Evolutionary conservation across 345 rosid species (phyloP).

Genomic region (Theobroma cacao): DNA sequence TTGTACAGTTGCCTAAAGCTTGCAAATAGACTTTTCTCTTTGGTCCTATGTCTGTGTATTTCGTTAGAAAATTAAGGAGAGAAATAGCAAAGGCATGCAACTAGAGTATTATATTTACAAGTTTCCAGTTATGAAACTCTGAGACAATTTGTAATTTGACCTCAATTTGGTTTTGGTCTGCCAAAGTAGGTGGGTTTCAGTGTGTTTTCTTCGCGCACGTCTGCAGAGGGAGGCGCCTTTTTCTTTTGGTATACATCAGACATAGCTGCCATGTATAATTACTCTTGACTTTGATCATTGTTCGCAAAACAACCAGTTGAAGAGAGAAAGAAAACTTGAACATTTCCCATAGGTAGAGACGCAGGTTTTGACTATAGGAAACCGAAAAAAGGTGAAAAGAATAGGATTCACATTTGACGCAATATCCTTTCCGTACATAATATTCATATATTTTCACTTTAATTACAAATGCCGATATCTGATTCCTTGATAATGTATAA

Average conservation of each 20-base stretch:
- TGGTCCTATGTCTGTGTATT: background rate
- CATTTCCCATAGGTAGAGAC: background rate
- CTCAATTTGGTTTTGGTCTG: background rate
- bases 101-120: background rate
- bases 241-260: background rate
- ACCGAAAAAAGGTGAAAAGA: too few species aligned
- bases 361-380: background rate
- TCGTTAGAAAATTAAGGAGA: background rate
- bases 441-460: too few species aligned
- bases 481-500: too few species aligned
- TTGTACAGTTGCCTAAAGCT: background rate
- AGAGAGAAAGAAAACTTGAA: background rate
- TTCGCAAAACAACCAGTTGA: background rate
- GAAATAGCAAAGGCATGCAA: background rate
- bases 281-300: slow-evolving; percentile 2
- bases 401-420: too few species aligned
- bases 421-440: too few species aligned
- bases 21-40: background rate
- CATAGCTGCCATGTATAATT: background rate
- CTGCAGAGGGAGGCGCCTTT: background rate
- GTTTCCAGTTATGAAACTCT: background rate
- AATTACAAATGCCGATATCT: too few species aligned
- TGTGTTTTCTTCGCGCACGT: slow-evolving; percentile 5
- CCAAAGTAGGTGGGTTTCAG: background rate
- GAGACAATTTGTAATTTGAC: background rate